A percentile compares a stretch with the other conserved stretches of the same genome.
phyloP scores from a whole-genome alignment of 148 eudicot genomes.

The Vaccinium myrtillus region DNA sequence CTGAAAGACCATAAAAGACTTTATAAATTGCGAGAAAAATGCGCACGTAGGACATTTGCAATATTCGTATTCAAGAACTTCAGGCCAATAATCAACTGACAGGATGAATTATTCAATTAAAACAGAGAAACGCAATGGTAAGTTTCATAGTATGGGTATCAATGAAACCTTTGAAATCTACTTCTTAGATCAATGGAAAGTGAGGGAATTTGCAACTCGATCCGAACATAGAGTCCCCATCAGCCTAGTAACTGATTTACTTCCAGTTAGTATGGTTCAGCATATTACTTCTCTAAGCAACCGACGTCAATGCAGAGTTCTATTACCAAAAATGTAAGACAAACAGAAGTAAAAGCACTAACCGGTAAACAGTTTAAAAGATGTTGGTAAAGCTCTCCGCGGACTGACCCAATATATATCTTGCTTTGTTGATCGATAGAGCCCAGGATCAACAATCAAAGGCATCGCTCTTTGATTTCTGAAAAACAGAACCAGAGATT shows the following conservation, averaged over 20 bases:
- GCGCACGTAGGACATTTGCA: not conserved
- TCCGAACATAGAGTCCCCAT: not conserved
- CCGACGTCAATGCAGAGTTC: not conserved
- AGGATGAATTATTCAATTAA: not conserved
- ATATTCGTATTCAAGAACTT: not conserved
- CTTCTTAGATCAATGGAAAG: not conserved
- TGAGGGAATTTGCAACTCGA: not conserved
- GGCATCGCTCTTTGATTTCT: slow-evolving; percentile 81
- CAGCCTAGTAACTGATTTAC: slow-evolving; percentile 1
- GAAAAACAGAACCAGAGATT: slow-evolving; percentile 25
- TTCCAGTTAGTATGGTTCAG: not conserved
- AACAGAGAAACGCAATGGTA: not conserved
- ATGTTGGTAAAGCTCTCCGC: slow-evolving; percentile 64
- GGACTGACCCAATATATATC: slow-evolving; percentile 67
- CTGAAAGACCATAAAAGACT: not conserved
- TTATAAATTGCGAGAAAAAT: not conserved
- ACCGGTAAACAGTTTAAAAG: slow-evolving; percentile 88
- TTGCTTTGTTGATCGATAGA: slow-evolving; percentile 59
- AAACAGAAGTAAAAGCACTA: slow-evolving; percentile 26
- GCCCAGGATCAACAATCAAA: slow-evolving; percentile 84
- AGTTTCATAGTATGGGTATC: not conserved
- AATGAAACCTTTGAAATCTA: not conserved
- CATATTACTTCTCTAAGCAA: not conserved
- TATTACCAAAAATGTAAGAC: not conserved
- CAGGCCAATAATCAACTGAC: not conserved